Conservation (phyloP, 805 yeast species). For the Pichia gijzeniarum region DNA sequence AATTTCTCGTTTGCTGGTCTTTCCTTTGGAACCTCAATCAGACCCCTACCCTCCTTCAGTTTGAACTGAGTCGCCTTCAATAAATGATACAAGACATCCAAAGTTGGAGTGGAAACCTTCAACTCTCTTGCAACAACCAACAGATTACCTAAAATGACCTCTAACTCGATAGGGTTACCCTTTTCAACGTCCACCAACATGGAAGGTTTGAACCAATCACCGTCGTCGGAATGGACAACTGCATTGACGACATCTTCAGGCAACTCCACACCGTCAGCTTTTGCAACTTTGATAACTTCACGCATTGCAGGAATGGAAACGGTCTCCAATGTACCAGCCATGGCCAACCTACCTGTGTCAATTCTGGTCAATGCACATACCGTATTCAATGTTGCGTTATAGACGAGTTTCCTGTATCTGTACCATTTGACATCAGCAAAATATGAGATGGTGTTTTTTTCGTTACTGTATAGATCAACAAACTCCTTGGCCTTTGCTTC, state of each 20-base stretch:
- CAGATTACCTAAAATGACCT: conserved; percentile 65
- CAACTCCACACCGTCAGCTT: conserved; percentile 55
- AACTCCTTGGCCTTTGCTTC: conserved; percentile 37
- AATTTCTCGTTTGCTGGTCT: conserved; percentile 29
- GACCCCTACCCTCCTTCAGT: conserved; percentile 51
- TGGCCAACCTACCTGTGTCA: conserved; percentile 49
- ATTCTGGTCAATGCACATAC: conserved; percentile 51
- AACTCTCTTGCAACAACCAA: conserved; percentile 42
- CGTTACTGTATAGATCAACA: conserved; percentile 39
- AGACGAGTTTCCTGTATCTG: conserved; percentile 63
- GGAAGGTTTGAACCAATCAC: conserved; percentile 58
- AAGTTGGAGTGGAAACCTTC: conserved; percentile 50
- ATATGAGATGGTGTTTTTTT: conserved; percentile 34
- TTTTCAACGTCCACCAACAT: conserved; percentile 65
- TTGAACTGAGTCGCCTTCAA: conserved; percentile 56
- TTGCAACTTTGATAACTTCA: conserved; percentile 61
- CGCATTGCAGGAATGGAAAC: conserved; percentile 56
- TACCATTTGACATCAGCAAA: conserved; percentile 42
- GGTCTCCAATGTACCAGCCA: conserved; percentile 37
- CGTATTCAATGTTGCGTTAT: conserved; percentile 64
- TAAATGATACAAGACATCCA: conserved; percentile 51
- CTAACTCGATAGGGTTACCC: conserved; percentile 64
- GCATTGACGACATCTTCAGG: conserved; percentile 42
- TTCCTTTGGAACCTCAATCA: conserved; percentile 36
- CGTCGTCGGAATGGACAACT: conserved; percentile 54